Conservation (phyloP, 441 rosid species). For the Macaranga tanarius region DNA sequence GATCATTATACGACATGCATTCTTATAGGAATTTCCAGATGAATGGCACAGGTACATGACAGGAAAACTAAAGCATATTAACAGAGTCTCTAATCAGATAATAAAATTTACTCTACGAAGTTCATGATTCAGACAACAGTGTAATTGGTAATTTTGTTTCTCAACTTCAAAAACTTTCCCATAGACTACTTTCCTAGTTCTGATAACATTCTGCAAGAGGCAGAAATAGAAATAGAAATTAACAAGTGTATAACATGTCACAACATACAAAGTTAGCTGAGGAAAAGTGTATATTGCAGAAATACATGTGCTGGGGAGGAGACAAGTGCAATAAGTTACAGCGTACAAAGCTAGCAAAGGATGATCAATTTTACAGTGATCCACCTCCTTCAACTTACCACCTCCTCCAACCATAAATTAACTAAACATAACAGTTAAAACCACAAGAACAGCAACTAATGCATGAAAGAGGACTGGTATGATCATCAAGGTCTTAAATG, state of each 20-base stretch:
- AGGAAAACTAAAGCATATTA: background rate
- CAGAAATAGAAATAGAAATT: background rate
- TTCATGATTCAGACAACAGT: background rate
- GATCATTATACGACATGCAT: background rate
- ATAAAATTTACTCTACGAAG: background rate
- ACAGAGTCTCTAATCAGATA: background rate
- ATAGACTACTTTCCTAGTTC: background rate
- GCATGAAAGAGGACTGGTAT: background rate
- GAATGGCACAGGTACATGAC: background rate
- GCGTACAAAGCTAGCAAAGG: too few relatives aligned
- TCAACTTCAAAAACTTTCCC: too few relatives aligned
- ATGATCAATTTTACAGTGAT: background rate
- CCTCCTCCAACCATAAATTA: background rate
- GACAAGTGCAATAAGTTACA: background rate
- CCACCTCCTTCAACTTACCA: background rate
- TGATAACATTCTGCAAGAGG: background rate
- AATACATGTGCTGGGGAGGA: background rate
- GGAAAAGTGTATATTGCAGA: too few relatives aligned
- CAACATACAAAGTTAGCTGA: too few relatives aligned
- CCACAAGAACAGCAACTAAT: background rate
- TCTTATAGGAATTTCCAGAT: background rate
- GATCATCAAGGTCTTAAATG: constrained; percentile 3
- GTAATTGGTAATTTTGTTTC: background rate
- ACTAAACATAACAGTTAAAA: background rate
- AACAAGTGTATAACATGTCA: background rate